These are phyloP conservation scores for Paraleonurus japonicus DNA, from an alignment of 257 asterid genomes.

Conservation along the genomic window DNA sequence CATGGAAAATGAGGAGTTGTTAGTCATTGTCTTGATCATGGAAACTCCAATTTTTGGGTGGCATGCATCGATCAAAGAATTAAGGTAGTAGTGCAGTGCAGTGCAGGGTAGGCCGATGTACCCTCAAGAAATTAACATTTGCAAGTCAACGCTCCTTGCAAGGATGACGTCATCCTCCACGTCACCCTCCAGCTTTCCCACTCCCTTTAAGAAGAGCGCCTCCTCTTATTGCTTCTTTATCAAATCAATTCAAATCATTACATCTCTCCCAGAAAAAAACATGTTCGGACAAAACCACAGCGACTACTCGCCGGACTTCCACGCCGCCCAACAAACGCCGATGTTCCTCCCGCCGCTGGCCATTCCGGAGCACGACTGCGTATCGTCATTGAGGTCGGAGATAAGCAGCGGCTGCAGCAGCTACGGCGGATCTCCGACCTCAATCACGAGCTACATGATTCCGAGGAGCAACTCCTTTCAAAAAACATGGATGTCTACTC, in stretches of 20 bases:
- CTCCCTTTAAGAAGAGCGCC: constrained; percentile 50
- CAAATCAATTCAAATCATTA: constrained; percentile 12
- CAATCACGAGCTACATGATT: constrained; percentile 36
- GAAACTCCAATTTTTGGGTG: too few species aligned
- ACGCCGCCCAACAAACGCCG: constrained; percentile 5
- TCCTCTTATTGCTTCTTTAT: constrained; percentile 29
- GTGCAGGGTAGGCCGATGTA: too few species aligned
- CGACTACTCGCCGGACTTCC: constrained; percentile 35
- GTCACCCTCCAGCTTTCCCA: constrained; percentile 56
- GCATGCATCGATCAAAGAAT: too few species aligned
- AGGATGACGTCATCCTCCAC: constrained; percentile 57
- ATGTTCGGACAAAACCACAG: constrained; percentile 55
- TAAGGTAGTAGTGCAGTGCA: too few species aligned
- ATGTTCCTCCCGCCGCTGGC: constrained; percentile 41
- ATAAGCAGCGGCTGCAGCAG: constrained; percentile 72
- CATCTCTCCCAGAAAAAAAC: constrained; percentile 13
- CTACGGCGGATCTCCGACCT: constrained; percentile 61
- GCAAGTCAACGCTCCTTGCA: constrained; percentile 51
- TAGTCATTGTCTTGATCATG: too few species aligned
- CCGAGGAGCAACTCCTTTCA: constrained; percentile 68
- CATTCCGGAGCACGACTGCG: constrained; percentile 51
- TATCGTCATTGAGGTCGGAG: constrained; percentile 51
- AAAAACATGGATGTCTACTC: constrained; percentile 41
- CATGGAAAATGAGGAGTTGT: too few species aligned
- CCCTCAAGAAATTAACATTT: not conserved